Evolutionary conservation across 352 stramenopile species (phyloP).

Genomic region (Phytopythium delawarense): DNA sequence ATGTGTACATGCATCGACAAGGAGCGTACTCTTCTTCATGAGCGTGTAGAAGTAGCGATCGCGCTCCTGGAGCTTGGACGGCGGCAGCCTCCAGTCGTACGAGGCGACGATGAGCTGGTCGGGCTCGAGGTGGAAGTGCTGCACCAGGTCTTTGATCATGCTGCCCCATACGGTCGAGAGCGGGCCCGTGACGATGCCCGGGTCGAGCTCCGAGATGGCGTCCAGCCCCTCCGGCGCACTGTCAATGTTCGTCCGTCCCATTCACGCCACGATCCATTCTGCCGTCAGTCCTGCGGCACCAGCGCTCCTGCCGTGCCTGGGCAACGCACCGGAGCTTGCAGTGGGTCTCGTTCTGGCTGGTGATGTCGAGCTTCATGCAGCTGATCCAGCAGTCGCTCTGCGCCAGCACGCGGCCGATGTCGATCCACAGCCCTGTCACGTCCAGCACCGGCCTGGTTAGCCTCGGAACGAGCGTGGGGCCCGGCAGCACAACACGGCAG

Average conservation of each 20-base stretch:
- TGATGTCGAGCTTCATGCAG: constrained; percentile 73
- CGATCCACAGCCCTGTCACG: constrained; percentile 56
- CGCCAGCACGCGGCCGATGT: constrained; percentile 62
- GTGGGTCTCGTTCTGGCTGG: constrained; percentile 59
- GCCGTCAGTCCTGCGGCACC: too few species aligned
- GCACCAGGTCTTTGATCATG: constrained; percentile 60
- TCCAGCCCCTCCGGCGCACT: constrained; percentile 52
- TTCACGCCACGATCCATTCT: too few species aligned
- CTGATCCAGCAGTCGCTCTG: constrained; percentile 74
- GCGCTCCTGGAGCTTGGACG: constrained; percentile 60
- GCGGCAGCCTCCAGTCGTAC: constrained; percentile 81
- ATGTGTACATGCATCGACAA: background rate
- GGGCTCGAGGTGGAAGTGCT: constrained; percentile 63
- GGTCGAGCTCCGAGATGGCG: constrained; percentile 70
- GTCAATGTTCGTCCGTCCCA: background rate
- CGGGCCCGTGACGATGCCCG: constrained; percentile 66
- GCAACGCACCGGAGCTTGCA: constrained; percentile 64
- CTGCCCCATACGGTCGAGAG: constrained; percentile 69
- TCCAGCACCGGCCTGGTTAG: background rate
- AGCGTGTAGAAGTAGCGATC: constrained; percentile 74
- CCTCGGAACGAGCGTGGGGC: background rate
- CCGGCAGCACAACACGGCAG: too few species aligned
- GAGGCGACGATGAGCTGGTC: constrained; percentile 67
- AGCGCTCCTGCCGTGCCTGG: too few species aligned
- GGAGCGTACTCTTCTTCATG: constrained; percentile 58